phyloP scores from a whole-genome alignment of 257 asterid genomes.

The Lycium barbarum region DNA sequence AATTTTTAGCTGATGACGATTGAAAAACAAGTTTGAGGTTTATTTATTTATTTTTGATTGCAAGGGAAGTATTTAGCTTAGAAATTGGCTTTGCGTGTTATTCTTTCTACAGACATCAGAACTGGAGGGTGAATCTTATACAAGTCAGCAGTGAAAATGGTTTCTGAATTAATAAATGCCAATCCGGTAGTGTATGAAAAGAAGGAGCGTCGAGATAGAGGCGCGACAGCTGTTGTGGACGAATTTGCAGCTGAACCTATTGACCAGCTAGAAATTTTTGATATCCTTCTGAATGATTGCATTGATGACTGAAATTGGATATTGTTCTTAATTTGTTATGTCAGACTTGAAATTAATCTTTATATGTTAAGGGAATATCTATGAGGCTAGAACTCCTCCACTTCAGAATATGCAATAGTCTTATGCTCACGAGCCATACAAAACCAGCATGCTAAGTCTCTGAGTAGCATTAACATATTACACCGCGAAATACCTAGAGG shows the following conservation, averaged over 20 bases:
- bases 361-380: background rate
- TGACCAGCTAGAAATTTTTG: slow-evolving; percentile 82
- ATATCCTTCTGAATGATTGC: slow-evolving; percentile 64
- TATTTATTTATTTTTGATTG: background rate
- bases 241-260: slow-evolving; percentile 72
- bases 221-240: slow-evolving; percentile 49
- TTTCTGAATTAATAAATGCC: slow-evolving; percentile 72
- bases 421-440: background rate
- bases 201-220: slow-evolving; percentile 76
- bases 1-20: background rate
- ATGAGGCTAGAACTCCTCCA: slow-evolving; percentile 4
- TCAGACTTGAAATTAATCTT: background rate
- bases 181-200: slow-evolving; percentile 78
- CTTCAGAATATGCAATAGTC: background rate
- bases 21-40: background rate
- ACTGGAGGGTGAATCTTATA: background rate
- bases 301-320: background rate
- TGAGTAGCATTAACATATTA: background rate
- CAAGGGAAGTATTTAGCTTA: background rate
- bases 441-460: background rate
- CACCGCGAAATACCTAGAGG: background rate
- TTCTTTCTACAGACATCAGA: background rate
- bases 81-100: background rate
- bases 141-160: slow-evolving; percentile 48
- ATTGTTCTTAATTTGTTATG: slow-evolving; percentile 6